phyloP scores from a whole-genome alignment of 1,139 yeast genomes.

The Sugiyamaella novakii region DNA sequence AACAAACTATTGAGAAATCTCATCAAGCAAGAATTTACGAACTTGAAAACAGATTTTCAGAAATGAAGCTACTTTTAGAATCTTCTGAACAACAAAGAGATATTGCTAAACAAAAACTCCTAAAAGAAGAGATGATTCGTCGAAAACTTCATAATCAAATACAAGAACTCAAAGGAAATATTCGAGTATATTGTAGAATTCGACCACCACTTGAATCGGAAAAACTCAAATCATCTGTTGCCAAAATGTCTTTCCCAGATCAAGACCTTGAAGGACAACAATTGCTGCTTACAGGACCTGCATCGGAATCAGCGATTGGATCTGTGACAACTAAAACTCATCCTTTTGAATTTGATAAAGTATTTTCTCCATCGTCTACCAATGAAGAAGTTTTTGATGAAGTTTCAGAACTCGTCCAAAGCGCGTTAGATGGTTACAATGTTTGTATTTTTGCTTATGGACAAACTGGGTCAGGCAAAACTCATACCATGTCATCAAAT shows the following conservation, averaged over 20 bases:
- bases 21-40: constrained; percentile 31
- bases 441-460: constrained; percentile 97
- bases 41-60: constrained; percentile 27
- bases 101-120: constrained; percentile 39
- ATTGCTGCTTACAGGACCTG: constrained; percentile 33
- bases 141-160: constrained; percentile 71
- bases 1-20: constrained; percentile 26
- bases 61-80: constrained; percentile 25
- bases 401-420: constrained; percentile 82
- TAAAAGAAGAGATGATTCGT: constrained; percentile 56
- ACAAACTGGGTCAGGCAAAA: constrained; percentile 97
- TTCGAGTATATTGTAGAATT: constrained; percentile 85
- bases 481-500: constrained; percentile 76
- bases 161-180: constrained; percentile 89
- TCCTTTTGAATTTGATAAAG: constrained; percentile 75
- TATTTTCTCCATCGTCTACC: constrained; percentile 57
- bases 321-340: constrained; percentile 40
- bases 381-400: constrained; percentile 78
- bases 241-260: constrained; percentile 52
- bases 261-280: constrained; percentile 57
- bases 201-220: constrained; percentile 54
- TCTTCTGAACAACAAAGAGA: constrained; percentile 31
- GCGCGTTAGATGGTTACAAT: constrained; percentile 86
- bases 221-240: constrained; percentile 35
- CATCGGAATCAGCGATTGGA: constrained; percentile 34